phyloP scores from a whole-genome alignment of 2,329 filamentous ascomycete species.

The Trichoderma sp. region DNA sequence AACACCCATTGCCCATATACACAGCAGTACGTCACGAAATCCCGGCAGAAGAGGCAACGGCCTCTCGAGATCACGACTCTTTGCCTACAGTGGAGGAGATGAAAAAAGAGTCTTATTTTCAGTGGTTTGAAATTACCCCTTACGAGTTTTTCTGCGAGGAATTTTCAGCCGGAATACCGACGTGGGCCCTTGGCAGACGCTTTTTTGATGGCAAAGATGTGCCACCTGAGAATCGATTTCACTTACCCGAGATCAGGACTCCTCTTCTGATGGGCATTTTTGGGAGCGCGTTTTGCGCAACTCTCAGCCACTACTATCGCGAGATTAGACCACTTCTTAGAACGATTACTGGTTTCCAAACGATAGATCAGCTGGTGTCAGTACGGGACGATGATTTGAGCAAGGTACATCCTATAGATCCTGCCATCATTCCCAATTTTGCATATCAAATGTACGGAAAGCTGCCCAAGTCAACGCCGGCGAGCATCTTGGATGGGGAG shows the following conservation, averaged over 20 bases:
- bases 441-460: conserved; percentile 76
- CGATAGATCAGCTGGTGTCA: conserved; percentile 79
- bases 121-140: conserved; percentile 95
- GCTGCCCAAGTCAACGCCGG: conserved; percentile 75
- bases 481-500: conserved; percentile 68
- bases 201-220: conserved; percentile 67
- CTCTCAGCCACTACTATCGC: conserved; percentile 91
- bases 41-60: conserved; percentile 54
- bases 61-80: conserved; percentile 44
- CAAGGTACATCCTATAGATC: conserved; percentile 93
- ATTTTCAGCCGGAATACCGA: conserved; percentile 86
- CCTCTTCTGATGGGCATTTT: conserved; percentile 91
- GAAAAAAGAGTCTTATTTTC: conserved; percentile 81
- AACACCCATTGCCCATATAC: conserved; percentile 89
- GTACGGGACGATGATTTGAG: conserved; percentile 80
- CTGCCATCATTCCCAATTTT: conserved; percentile 88
- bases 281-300: conserved; percentile 95
- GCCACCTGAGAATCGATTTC: conserved; percentile 61
- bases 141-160: conserved; percentile 97
- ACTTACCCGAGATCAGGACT: conserved; percentile 80
- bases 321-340: conserved; percentile 84
- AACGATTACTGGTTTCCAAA: conserved; percentile 71
- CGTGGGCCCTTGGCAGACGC: conserved; percentile 84
- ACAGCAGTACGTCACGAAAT: conserved; percentile 96
- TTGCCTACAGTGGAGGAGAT: conserved; percentile 48